Percentiles rank a stretch among this genome's conserved stretches.
phyloP scores from a whole-genome alignment of 1,284 basidiomycete species.

The Sanghuangporus sanghuang region DNA sequence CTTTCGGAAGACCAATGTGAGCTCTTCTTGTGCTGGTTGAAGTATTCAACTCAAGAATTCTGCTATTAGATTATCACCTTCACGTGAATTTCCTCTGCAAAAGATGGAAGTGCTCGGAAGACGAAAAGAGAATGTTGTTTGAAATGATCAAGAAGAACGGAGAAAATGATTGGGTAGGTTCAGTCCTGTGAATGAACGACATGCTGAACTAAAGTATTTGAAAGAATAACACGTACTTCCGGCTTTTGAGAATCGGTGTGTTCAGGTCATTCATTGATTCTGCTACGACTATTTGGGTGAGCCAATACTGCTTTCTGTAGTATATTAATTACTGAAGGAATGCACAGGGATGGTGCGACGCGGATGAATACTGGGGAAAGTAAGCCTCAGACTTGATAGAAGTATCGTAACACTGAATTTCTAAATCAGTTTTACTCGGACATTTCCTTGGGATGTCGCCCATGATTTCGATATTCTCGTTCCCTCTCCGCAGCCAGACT shows the following conservation, averaged over 20 bases:
- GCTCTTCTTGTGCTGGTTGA: not conserved
- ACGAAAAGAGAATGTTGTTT: slow-evolving; percentile 6
- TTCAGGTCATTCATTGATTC: slow-evolving; percentile 16
- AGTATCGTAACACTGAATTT: not conserved
- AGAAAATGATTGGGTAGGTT: slow-evolving; percentile 1
- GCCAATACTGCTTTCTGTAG: not conserved
- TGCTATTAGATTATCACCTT: slow-evolving; percentile 9
- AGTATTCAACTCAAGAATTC: not conserved
- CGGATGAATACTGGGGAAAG: slow-evolving; percentile 18
- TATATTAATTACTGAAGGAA: not conserved
- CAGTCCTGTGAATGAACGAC: not conserved
- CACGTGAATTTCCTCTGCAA: slow-evolving; percentile 18
- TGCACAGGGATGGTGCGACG: slow-evolving; percentile 17
- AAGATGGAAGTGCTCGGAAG: slow-evolving; percentile 15
- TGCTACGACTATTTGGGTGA: slow-evolving; percentile 16
- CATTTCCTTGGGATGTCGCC: slow-evolving; percentile 19
- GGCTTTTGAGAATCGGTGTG: slow-evolving; percentile 14
- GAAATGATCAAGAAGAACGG: slow-evolving; percentile 7
- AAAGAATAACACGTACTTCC: slow-evolving; percentile 14
- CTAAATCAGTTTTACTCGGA: slow-evolving; percentile 7
- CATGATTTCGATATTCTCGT: slow-evolving; percentile 15
- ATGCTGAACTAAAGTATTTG: not conserved
- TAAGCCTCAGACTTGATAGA: not conserved
- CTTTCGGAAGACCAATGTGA: slow-evolving; percentile 14
- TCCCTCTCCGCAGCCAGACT: slow-evolving; percentile 10